phyloP scores from a whole-genome alignment of 768 basidiomycete species.

The Pulveroboletus sp. region DNA sequence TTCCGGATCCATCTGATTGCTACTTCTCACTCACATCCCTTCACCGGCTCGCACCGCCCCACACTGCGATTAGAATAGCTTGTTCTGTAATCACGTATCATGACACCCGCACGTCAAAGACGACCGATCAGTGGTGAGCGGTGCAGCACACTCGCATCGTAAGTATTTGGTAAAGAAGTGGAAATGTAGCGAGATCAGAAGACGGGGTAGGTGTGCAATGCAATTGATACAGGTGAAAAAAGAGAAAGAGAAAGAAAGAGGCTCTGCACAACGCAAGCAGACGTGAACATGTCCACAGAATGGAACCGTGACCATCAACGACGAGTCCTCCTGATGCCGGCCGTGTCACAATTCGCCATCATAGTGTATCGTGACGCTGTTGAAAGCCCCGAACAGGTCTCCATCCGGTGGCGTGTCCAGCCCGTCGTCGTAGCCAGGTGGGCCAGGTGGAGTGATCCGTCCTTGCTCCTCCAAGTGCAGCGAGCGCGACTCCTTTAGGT shows the following conservation, averaged over 20 bases:
- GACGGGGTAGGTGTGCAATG: constrained; percentile 24
- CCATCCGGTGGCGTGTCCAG: constrained; percentile 41
- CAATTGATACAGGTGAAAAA: constrained; percentile 33
- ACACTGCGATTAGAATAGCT: constrained; percentile 27
- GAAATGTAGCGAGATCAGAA: constrained; percentile 17
- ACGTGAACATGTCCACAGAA: constrained; percentile 17
- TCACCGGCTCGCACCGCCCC: background rate
- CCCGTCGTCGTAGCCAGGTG: constrained; percentile 41
- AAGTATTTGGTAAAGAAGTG: constrained; percentile 25
- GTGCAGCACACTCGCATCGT: constrained; percentile 14
- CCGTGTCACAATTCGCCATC: constrained; percentile 54
- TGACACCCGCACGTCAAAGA: constrained; percentile 14
- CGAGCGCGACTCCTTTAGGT: constrained; percentile 85
- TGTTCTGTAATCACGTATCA: constrained; percentile 27
- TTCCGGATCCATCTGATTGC: background rate
- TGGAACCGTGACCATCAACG: background rate
- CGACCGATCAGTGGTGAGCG: constrained; percentile 15
- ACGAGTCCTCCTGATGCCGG: no score
- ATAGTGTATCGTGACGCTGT: constrained; percentile 83
- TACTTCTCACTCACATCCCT: background rate
- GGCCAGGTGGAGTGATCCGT: constrained; percentile 32
- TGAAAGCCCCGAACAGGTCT: constrained; percentile 84
- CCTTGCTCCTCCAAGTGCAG: constrained; percentile 79
- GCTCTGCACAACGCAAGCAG: constrained; percentile 25
- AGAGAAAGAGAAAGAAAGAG: no score